These are phyloP conservation scores for Ustilago cynodontis DNA, from an alignment of 1,284 basidiomycete species.

Conservation along the genomic window DNA sequence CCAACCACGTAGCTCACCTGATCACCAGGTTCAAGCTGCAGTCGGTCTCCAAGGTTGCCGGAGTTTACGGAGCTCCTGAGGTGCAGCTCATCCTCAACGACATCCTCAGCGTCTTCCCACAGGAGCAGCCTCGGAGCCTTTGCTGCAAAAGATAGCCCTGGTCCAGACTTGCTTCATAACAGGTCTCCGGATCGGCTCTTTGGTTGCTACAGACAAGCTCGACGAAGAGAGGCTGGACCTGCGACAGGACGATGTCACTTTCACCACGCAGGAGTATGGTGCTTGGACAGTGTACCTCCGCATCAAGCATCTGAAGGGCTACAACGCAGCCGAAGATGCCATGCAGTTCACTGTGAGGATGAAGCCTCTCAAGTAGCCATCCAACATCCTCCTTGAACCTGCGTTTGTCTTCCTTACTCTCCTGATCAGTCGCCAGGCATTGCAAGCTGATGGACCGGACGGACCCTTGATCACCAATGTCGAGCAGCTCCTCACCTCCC, in stretches of 20 bases:
- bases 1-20: not conserved
- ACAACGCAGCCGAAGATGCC: not conserved
- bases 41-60: not conserved
- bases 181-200: slow-evolving; percentile 5
- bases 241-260: slow-evolving; percentile 8
- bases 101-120: slow-evolving; percentile 9
- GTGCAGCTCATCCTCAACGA: slow-evolving; percentile 14
- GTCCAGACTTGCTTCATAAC: slow-evolving; percentile 16
- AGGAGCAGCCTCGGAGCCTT: not conserved
- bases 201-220: not conserved
- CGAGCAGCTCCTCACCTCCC: not conserved
- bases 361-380: not conserved
- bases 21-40: slow-evolving; percentile 5
- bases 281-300: slow-evolving; percentile 8
- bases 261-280: not conserved
- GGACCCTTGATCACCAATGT: slow-evolving; percentile 4
- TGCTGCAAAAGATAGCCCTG: slow-evolving; percentile 11
- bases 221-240: slow-evolving; percentile 8
- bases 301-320: slow-evolving; percentile 11
- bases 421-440: not conserved
- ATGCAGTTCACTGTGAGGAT: not conserved
- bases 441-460: slow-evolving; percentile 9
- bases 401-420: not conserved
- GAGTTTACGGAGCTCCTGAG: slow-evolving; percentile 4
- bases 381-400: slow-evolving; percentile 10